Evolutionary conservation across 73 alveolate genomes (phyloP).

Genomic region (Symbiodinium natans): DNA sequence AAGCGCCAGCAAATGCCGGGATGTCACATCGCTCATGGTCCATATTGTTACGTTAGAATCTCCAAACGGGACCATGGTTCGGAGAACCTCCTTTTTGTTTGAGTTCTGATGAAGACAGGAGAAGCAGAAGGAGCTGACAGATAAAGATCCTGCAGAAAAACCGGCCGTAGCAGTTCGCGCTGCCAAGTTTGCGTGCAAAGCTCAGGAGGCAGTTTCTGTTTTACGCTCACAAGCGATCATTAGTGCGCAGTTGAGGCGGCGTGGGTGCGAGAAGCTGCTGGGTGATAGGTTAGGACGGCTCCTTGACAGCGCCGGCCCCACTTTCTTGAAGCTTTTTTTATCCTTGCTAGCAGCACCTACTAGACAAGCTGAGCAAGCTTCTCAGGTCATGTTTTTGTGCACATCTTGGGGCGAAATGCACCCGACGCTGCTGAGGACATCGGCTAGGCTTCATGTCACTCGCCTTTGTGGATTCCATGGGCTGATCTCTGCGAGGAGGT

Average conservation of each 20-base stretch:
- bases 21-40: too few species aligned
- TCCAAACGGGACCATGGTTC: too few species aligned
- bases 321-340: too few species aligned
- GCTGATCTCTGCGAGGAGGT: neutral
- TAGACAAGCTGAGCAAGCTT: neutral
- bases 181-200: constrained; percentile 56
- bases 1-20: too few species aligned
- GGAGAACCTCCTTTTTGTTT: too few species aligned
- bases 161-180: constrained; percentile 89
- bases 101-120: neutral
- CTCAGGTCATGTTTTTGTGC: neutral
- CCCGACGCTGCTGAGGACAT: neutral
- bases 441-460: too few species aligned
- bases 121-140: constrained; percentile 88
- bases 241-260: too few species aligned
- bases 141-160: neutral
- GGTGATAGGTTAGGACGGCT: constrained; percentile 85
- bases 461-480: too few species aligned
- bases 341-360: too few species aligned
- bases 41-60: too few species aligned
- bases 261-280: constrained; percentile 81
- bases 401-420: neutral
- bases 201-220: neutral
- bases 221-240: too few species aligned
- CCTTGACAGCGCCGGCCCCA: constrained; percentile 15